A percentile compares a stretch with the other conserved stretches of the same genome.
Evolutionary conservation across 1,284 basidiomycete genomes (phyloP).

Genomic region (Austropuccinia psidii): DNA sequence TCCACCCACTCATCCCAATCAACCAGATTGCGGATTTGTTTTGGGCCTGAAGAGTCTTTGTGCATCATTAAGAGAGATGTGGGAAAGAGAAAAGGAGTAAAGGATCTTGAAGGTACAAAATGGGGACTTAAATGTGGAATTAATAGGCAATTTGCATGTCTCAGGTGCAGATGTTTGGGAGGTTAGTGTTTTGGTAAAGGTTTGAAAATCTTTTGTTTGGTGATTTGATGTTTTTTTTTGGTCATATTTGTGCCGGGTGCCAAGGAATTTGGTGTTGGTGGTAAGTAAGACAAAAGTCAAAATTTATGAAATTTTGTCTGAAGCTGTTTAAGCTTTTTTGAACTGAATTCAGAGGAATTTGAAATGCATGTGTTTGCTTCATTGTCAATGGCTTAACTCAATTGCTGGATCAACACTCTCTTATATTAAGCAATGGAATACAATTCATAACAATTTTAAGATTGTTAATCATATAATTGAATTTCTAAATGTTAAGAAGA

Average conservation of each 20-base stretch:
- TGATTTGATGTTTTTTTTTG: neutral
- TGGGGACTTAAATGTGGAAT: slow-evolving; percentile 36
- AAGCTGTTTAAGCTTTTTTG: neutral
- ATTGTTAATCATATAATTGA: neutral
- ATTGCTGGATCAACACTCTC: no score
- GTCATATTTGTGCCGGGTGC: neutral
- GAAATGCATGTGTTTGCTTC: neutral
- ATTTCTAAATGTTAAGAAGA: no score
- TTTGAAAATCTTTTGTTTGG: no score
- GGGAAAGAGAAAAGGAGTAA: slow-evolving; percentile 61
- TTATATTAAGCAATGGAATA: no score
- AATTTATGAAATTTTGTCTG: no score
- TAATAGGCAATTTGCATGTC: slow-evolving; percentile 6
- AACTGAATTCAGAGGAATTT: no score
- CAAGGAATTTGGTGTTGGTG: neutral
- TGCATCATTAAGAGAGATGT: slow-evolving; percentile 65
- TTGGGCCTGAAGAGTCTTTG: slow-evolving; percentile 71
- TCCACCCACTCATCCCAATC: no score
- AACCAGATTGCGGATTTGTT: no score
- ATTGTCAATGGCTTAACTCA: neutral
- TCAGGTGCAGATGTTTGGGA: no score
- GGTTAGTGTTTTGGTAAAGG: neutral
- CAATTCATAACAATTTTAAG: no score
- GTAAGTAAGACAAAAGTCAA: neutral
- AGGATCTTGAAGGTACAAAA: slow-evolving; percentile 39